Percentiles rank a stretch among this genome's conserved stretches.
Conservation (phyloP, 2,329 filamentous ascomycete species). For the Thermoascus crustaceus region DNA sequence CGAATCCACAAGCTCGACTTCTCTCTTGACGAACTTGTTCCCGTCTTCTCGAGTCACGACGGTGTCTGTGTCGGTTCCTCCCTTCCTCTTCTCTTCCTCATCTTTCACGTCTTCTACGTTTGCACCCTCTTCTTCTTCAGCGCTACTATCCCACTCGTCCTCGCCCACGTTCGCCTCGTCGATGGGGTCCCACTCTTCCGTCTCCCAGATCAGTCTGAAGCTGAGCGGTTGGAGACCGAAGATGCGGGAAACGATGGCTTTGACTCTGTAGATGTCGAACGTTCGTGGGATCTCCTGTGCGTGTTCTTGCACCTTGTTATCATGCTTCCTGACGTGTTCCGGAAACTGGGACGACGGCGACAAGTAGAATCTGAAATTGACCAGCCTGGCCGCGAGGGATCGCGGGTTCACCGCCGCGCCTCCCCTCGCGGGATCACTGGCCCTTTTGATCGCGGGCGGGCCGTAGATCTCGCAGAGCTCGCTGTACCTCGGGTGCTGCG, state of each 20-base stretch:
- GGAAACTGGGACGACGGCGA: conserved; percentile 10
- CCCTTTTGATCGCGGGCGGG: conserved; percentile 55
- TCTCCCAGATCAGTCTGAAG: conserved; percentile 73
- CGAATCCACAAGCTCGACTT: conserved; percentile 70
- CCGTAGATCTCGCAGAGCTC: conserved; percentile 72
- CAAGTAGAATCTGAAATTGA: conserved; percentile 55
- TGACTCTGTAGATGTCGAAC: conserved; percentile 72
- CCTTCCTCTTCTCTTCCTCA: conserved; percentile 22
- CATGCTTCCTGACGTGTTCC: conserved; percentile 1
- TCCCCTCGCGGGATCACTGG: conserved; percentile 28
- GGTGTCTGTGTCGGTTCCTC: conserved; percentile 3
- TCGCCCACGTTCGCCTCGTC: conserved; percentile 54
- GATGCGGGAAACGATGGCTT: conserved; percentile 66
- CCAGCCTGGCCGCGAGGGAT: conserved; percentile 71
- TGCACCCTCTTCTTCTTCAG: conserved; percentile 19
- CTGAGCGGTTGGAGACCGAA: conserved; percentile 58
- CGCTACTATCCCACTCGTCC: conserved; percentile 37
- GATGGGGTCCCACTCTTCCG: conserved; percentile 80
- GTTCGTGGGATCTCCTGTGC: conserved; percentile 60
- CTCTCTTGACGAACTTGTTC: conserved; percentile 63
- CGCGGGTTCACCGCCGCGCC: conserved; percentile 53
- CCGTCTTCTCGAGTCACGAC: conserved; percentile 19
- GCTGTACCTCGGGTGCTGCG: conserved; percentile 60
- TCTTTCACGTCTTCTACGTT: conserved; percentile 46
- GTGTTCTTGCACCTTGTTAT: conserved; percentile 5